Percentiles rank a stretch among this genome's conserved stretches.
phyloP scores from a whole-genome alignment of 1,139 yeast genomes.

The Saccharomyces pastorianus region DNA sequence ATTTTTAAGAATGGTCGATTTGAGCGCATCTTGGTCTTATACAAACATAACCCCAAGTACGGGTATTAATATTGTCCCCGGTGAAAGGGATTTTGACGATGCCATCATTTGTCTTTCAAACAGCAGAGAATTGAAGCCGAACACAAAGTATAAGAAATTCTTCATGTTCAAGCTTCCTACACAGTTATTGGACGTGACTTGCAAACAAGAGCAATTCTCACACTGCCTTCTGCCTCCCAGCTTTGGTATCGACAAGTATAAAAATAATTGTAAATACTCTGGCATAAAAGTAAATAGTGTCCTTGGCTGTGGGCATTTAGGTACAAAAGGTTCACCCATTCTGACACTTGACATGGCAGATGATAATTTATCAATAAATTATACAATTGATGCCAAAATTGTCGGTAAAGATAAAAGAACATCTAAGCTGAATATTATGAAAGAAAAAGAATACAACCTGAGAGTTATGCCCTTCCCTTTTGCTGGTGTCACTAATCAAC shows the following conservation, averaged over 20 bases:
- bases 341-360: conserved; percentile 32
- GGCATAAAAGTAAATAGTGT: conserved; percentile 26
- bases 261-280: conserved; percentile 30
- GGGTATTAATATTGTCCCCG: conserved; percentile 43
- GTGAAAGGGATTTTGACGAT: conserved; percentile 43
- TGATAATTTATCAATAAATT: conserved; percentile 27
- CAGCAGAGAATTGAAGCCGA: conserved; percentile 44
- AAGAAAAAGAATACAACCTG: conserved; percentile 28
- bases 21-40: conserved; percentile 38
- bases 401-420: conserved; percentile 24
- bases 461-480: conserved; percentile 35
- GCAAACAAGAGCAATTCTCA: conserved; percentile 45
- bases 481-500: conserved; percentile 3
- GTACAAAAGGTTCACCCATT: conserved; percentile 35
- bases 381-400: conserved; percentile 29
- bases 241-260: conserved; percentile 47
- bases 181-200: conserved; percentile 47
- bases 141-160: conserved; percentile 48
- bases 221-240: conserved; percentile 61
- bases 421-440: conserved; percentile 21
- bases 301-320: conserved; percentile 38
- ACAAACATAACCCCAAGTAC: conserved; percentile 36
- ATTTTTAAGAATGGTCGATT: conserved; percentile 38
- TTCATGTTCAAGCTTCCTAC: conserved; percentile 59
- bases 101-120: conserved; percentile 45